Evolutionary conservation across 805 yeast genomes (phyloP), one percentile per base, ranked within the genome.

Genomic region (Lachancea dasiensis): DNA sequence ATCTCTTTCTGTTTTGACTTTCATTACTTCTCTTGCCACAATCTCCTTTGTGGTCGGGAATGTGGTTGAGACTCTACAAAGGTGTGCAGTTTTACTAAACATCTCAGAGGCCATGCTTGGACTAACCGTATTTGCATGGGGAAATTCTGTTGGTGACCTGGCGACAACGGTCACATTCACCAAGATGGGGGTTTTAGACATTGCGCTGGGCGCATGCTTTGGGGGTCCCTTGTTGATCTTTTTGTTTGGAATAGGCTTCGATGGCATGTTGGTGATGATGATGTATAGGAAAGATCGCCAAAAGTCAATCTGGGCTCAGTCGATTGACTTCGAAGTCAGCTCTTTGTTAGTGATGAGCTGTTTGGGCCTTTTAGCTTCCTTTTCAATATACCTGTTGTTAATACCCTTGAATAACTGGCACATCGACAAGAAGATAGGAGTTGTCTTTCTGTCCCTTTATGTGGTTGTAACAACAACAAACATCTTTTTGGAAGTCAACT

Each of bases 121-220:
- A 0, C 63, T 87, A 8, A 90, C 97, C 0, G 69, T 90, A 0
- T 83, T 90, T 58, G 95, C 97, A 0, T 63, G 90, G 41, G 97
- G 98, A 4, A 92, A 90, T 58, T 89, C 96, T 1, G 64, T 84
- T 5, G 97, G 97, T 5, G 98, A 90, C 54, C 64, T 89, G 32
- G 78, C 89, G 1, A 81, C 96, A 0, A 86, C 90, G 49, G 58
- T 81, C 24, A 81, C 94, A 0, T 75, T 90, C 18, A 87, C 95
- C 0, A 67, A 67, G 40, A 73, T 85, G 70, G 95, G 95, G 0
- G 79, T 76, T 63, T 85, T 95, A 0, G 70, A 82, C 31, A 83
- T 90, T 83, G 97, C 97, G 0, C 67, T 92, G n/a, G 84, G 92
- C 20, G 96, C 97, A 0, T 89, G 97, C 53, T 82, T 89, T 57